Evolutionary conservation across 148 eudicot genomes (phyloP).

Genomic region (Rhododendron williamsianum): DNA sequence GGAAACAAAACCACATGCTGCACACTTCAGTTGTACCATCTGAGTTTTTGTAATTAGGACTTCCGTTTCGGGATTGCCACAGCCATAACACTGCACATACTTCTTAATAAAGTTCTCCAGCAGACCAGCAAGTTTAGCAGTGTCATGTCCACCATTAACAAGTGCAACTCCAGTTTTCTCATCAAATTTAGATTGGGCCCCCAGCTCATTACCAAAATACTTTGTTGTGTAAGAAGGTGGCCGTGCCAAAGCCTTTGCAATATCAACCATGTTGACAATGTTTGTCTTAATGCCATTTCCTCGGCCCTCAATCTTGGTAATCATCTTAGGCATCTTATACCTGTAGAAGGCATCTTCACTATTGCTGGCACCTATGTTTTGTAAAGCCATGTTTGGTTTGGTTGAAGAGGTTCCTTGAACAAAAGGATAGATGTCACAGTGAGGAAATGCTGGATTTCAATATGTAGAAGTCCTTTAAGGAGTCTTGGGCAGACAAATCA

Average conservation of each 20-base stretch:
- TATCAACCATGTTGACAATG: conserved; percentile 81
- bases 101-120: conserved; percentile 82
- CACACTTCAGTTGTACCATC: conserved; percentile 69
- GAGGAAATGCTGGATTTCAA: conserved; percentile 6
- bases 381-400: conserved; percentile 63
- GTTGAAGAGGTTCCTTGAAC: not conserved
- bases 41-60: conserved; percentile 65
- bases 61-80: conserved; percentile 91
- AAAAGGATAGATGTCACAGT: not conserved
- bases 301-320: conserved; percentile 80
- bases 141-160: conserved; percentile 80
- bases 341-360: conserved; percentile 93
- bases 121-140: conserved; percentile 71
- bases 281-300: conserved; percentile 92
- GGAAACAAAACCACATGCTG: conserved; percentile 79
- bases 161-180: conserved; percentile 71
- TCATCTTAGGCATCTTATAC: conserved; percentile 94
- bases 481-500: conserved; percentile 19
- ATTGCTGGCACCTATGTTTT: conserved; percentile 76
- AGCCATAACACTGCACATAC: conserved; percentile 82
- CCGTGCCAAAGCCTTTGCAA: conserved; percentile 80
- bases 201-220: conserved; percentile 85
- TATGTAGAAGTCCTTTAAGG: conserved; percentile 17
- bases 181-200: conserved; percentile 84
- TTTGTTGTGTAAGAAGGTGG: conserved; percentile 80